A percentile compares a stretch with the other conserved stretches of the same genome.
These are phyloP conservation scores for Castanea crenata DNA, from an alignment of 306 rosid genomes.

Conservation along the genomic window DNA sequence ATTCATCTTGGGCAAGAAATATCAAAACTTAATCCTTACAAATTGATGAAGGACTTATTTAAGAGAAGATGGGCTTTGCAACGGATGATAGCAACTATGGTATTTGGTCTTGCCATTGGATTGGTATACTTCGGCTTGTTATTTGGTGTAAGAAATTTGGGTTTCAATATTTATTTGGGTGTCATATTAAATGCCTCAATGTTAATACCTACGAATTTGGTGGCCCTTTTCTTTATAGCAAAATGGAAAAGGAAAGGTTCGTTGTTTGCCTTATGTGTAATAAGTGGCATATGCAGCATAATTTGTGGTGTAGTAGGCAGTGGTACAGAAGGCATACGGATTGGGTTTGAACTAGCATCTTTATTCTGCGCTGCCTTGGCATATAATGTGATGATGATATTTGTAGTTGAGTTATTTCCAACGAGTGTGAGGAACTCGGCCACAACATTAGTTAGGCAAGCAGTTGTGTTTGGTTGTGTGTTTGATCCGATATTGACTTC, in stretches of 20 bases:
- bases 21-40: too few relatives aligned
- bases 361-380: constrained; percentile 33
- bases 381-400: constrained; percentile 31
- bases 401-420: constrained; percentile 41
- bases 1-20: neutral
- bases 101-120: constrained; percentile 26
- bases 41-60: too few relatives aligned
- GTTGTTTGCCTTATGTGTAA: neutral
- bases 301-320: constrained; percentile 6
- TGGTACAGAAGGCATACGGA: neutral
- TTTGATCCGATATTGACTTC: constrained; percentile 27
- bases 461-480: constrained; percentile 25
- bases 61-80: constrained; percentile 25
- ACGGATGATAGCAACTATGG: constrained; percentile 17
- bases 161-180: constrained; percentile 32
- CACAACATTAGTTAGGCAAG: constrained; percentile 38
- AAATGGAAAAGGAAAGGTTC: constrained; percentile 13
- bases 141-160: constrained; percentile 36
- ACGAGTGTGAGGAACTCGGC: constrained; percentile 52
- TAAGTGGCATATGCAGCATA: constrained; percentile 30
- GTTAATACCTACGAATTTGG: constrained; percentile 33
- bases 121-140: constrained; percentile 50
- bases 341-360: constrained; percentile 28
- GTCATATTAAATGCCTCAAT: constrained; percentile 32
- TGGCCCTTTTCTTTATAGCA: constrained; percentile 17